Evolutionary conservation across 805 yeast species (phyloP), one percentile per base, ranked within the genome.

Genomic region (Candida sithepensis): DNA sequence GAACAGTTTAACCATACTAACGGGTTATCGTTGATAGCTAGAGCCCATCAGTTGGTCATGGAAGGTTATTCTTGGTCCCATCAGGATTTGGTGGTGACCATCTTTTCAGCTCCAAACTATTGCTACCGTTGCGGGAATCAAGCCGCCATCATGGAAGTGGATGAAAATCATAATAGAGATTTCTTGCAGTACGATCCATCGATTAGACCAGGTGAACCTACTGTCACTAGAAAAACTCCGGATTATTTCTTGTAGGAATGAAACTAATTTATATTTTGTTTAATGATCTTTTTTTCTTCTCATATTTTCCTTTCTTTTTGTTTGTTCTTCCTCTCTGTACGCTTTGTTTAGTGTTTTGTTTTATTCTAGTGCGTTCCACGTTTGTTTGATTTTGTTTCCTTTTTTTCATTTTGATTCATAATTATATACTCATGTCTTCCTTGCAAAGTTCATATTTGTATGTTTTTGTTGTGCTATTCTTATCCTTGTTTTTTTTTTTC

Each of bases 1-100:
- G 96, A 88, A 65, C 96, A 89, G 64, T 91, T 91, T 70, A 91
- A 91, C 65, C 96, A 90, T 69, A 84, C 90, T 18, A 91, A 91
- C 66, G 90, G 85, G 55, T 73, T 91, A 54, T 77, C 86, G 44
- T 72, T 91, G 53, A 85, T 91, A 54, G 96, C 97, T 23, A 81
- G 97, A 71, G 97, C 97, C 9, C 97, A 90, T 73, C 97, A 90
- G 70, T 77, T 90, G 66, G 96, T 90, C n/a, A 91, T 91, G 97
- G 97, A 90, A 65, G 97, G 97, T 50, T 91, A 82, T 65, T 81
- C 88, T 41, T 91, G 97, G 97, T 81, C 92, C 36, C 97, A 91
- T 71, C 95, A 87, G 68, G 96, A 91, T 71, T 79, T 82, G 51
- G 97, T 91, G 41, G 97, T 91, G 38, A 91, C 98, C 28, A 89